Conservation (phyloP, 1,284 basidiomycete species). For the Schizophyllum amplum region DNA sequence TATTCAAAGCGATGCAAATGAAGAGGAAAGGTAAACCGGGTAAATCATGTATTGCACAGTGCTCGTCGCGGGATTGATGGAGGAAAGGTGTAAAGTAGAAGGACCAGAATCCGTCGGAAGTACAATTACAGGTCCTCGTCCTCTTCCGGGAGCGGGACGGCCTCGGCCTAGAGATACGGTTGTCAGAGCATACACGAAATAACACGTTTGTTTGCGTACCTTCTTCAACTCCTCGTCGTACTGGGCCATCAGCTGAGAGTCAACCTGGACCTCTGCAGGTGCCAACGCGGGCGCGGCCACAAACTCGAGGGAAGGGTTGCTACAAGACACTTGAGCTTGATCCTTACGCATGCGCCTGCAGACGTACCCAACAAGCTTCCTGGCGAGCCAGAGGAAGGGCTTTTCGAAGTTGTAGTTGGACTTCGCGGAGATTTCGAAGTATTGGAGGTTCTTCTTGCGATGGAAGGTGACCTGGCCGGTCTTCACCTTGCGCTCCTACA, state of each 20-base stretch:
- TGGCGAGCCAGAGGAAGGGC: slow-evolving; percentile 98
- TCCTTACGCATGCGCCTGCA: background rate
- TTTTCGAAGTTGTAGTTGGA: slow-evolving; percentile 99
- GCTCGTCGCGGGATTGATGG: background rate
- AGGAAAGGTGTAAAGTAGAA: background rate
- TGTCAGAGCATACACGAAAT: background rate
- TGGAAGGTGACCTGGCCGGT: slow-evolving; percentile 99
- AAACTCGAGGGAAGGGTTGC: slow-evolving; percentile 88
- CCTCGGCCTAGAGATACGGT: slow-evolving; percentile 45
- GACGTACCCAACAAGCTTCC: slow-evolving; percentile 92
- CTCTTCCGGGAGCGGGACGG: slow-evolving; percentile 72
- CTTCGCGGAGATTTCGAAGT: slow-evolving; percentile 99
- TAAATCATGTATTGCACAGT: background rate
- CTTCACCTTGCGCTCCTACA: slow-evolving; percentile 98
- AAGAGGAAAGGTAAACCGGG: background rate
- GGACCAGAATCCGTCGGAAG: background rate
- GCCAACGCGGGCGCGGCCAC: slow-evolving; percentile 95
- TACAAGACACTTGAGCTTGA: slow-evolving; percentile 20
- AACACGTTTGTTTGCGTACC: slow-evolving; percentile 30
- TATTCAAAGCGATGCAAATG: background rate
- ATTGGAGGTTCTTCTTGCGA: slow-evolving; percentile 99
- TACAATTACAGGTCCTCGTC: slow-evolving; percentile 57
- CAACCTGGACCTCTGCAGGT: slow-evolving; percentile 89
- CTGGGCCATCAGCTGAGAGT: slow-evolving; percentile 73
- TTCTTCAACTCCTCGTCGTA: slow-evolving; percentile 77